Evolutionary conservation across 2,329 filamentous ascomycete species (phyloP).

Genomic region (Celoporthe dispersa): DNA sequence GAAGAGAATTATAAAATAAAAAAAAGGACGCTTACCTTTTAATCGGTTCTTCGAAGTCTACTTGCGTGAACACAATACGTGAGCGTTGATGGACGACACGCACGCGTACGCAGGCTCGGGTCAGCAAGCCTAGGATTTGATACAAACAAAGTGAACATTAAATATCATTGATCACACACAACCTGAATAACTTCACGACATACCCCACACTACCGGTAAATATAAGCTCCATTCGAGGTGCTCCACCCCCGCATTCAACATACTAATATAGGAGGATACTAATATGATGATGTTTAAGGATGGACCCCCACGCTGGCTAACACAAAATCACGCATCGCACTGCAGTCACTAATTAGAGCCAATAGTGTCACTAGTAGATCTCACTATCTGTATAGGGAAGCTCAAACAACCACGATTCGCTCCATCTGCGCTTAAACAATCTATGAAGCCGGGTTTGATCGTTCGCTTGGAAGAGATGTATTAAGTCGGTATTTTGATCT

Average conservation of each 20-base stretch:
- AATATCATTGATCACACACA: not conserved
- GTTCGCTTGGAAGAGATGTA: too few relatives aligned
- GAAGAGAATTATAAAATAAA: not conserved
- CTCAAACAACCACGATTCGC: too few relatives aligned
- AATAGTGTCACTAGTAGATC: too few relatives aligned
- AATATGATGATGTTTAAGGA: not conserved
- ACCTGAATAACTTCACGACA: not conserved
- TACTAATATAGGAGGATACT: not conserved
- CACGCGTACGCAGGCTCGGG: not conserved
- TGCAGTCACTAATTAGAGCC: too few relatives aligned
- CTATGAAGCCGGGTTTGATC: too few relatives aligned
- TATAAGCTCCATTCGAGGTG: not conserved
- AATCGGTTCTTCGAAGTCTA: not conserved
- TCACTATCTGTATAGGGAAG: too few relatives aligned
- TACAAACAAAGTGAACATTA: not conserved
- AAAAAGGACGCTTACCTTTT: too few relatives aligned
- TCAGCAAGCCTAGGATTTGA: not conserved
- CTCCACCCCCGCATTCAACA: not conserved
- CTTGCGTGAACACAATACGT: not conserved
- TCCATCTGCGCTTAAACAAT: too few relatives aligned
- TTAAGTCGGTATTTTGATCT: too few relatives aligned
- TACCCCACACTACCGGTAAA: not conserved
- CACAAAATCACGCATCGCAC: not conserved
- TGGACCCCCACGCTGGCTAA: not conserved
- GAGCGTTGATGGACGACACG: too few relatives aligned